Base-by-base conservation (phyloP, 2,329 filamentous ascomycete species). In the Calonectria montana region DNA sequence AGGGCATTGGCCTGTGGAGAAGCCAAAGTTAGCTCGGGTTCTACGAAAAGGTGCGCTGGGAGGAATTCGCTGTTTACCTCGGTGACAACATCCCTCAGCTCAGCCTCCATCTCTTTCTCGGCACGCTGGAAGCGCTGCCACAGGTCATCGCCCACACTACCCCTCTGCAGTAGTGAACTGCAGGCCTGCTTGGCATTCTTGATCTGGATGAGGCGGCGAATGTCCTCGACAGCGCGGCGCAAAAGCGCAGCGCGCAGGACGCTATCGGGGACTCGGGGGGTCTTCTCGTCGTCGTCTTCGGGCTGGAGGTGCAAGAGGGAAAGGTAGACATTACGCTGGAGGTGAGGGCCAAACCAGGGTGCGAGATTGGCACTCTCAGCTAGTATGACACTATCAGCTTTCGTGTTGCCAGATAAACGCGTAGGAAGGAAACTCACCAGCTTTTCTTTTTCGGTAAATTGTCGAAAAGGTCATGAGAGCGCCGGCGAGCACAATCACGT, bases 91-190 rank as follows among this genome's bases (percentile, higher is more conserved):
- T 99, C 97, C 79, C 94, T 91, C 73, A 99, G 88, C 85, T 99
- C 97, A 77, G 95, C 94, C 86, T 99, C 96, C 88, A 98, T 97
- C 85, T 99, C 97, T 87, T 97, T 96, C 89, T 99, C 97, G 0
- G 96, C 97, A 63, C 95, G 90, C 84, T 92, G 85, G 84, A 98
- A 98, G 45, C 96, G 90, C 87, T 98, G 94, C 94, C 95, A 98
- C 77, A 99, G 85, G 83, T 99, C 97, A 82, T 99, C 97, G 16
- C 97, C 96, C 2, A 99, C 95, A 80, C 95, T 97, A 61, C 97
- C 97, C 74, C 95, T 90, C 84, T 97, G 95, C 78, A 98, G 85
- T 76, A 99, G 86, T 27, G 92, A 90, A 81, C 93, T 93, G 80
- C 97, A 91, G 9, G 97, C 95, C 79, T 94, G 94, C 87, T 98